Percentiles rank a stretch among this genome's conserved stretches.
These are phyloP conservation scores for Aspergillus puulaauensis DNA, from an alignment of 2,329 filamentous ascomycete genomes.

Conservation along the genomic window DNA sequence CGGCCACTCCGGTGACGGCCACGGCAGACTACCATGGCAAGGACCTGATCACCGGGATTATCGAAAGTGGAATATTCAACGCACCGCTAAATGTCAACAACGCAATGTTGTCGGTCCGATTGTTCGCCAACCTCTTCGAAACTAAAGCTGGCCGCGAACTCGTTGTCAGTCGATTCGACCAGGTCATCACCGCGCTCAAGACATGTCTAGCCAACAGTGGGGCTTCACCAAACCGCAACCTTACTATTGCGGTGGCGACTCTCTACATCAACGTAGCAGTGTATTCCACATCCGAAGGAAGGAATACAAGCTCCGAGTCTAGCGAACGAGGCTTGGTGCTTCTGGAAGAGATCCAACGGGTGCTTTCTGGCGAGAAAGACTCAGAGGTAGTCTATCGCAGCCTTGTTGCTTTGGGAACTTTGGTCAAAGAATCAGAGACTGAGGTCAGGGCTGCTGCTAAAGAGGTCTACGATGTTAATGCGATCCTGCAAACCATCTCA, in stretches of 20 bases:
- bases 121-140: constrained; percentile 80
- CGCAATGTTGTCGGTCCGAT: constrained; percentile 80
- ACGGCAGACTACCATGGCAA: constrained; percentile 54
- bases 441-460: constrained; percentile 59
- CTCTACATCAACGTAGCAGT: constrained; percentile 83
- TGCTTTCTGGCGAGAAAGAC: constrained; percentile 68
- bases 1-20: constrained; percentile 65
- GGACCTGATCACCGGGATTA: constrained; percentile 62
- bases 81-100: constrained; percentile 71
- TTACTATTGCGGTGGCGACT: constrained; percentile 79
- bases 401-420: constrained; percentile 78
- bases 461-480: constrained; percentile 56
- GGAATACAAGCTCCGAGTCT: constrained; percentile 40
- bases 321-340: constrained; percentile 53
- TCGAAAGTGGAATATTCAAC: constrained; percentile 58
- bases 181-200: constrained; percentile 63
- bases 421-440: constrained; percentile 60
- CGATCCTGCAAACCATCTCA: constrained; percentile 49
- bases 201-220: constrained; percentile 57
- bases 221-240: constrained; percentile 66
- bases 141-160: constrained; percentile 69
- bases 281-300: constrained; percentile 56
- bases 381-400: constrained; percentile 80
- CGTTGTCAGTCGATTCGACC: constrained; percentile 59
- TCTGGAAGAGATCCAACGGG: constrained; percentile 60